Evolutionary conservation across 2,329 filamentous ascomycete species (phyloP).

Genomic region (Metarhizium brunneum): DNA sequence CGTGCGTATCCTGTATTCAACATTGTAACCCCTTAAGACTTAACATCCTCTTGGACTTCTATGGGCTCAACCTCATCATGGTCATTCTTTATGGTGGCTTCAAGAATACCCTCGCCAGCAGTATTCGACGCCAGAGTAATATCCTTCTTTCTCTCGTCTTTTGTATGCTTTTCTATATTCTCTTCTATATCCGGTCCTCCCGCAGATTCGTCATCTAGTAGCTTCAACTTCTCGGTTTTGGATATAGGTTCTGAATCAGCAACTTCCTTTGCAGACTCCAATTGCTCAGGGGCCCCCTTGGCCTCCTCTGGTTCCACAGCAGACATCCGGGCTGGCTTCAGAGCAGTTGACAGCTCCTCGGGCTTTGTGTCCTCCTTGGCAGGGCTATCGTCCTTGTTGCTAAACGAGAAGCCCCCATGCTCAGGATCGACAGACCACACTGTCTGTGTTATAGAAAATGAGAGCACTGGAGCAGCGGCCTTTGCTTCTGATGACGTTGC

Average conservation of each 20-base stretch:
- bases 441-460: constrained; percentile 37
- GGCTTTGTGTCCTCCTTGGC: constrained; percentile 4
- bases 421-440: constrained; percentile 45
- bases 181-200: constrained; percentile 1
- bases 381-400: constrained; percentile 9
- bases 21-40: constrained; percentile 12
- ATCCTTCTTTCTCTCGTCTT: constrained; percentile 10
- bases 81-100: constrained; percentile 26
- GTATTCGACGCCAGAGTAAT: constrained; percentile 32
- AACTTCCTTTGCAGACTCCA: constrained; percentile 2
- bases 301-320: neutral
- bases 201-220: constrained; percentile 1
- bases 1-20: constrained; percentile 2
- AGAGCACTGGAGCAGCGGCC: constrained; percentile 27
- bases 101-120: constrained; percentile 34
- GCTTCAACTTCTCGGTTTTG: neutral
- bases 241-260: neutral
- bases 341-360: constrained; percentile 1
- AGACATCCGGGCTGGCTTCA: neutral
- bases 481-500: constrained; percentile 17
- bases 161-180: neutral
- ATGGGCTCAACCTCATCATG: constrained; percentile 25
- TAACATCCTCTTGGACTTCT: constrained; percentile 24
- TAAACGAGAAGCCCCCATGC: constrained; percentile 30
- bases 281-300: neutral